Percentiles rank a stretch among this genome's conserved stretches.
These are phyloP conservation scores for Tardiomyces blankii DNA, from an alignment of 1,139 yeast species.

Conservation along the genomic window DNA sequence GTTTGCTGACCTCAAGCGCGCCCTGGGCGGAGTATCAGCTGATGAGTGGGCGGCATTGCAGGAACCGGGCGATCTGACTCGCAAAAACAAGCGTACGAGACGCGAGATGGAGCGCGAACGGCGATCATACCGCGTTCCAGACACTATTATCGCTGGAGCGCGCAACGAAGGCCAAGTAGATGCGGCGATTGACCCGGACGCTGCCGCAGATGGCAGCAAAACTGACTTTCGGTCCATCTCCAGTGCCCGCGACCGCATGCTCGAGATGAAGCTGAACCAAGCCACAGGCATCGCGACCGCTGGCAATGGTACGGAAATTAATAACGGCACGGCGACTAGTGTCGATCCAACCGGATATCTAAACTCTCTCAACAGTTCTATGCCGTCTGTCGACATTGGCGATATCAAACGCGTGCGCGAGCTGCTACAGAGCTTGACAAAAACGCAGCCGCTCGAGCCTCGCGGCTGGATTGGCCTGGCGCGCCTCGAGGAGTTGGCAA, in stretches of 20 bases:
- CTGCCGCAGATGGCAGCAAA: not conserved
- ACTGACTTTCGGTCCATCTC: conserved; percentile 1
- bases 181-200: not conserved
- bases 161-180: not conserved
- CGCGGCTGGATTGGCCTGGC: conserved; percentile 88
- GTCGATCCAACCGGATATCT: conserved; percentile 6
- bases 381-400: conserved; percentile 25
- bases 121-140: conserved; percentile 71
- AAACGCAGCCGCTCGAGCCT: conserved; percentile 62
- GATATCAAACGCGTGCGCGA: conserved; percentile 50
- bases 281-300: conserved; percentile 6
- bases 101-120: conserved; percentile 51
- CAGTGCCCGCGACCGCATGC: not conserved
- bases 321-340: conserved; percentile 27
- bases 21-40: conserved; percentile 44
- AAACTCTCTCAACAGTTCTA: too few relatives aligned
- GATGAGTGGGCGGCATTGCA: conserved; percentile 80
- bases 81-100: conserved; percentile 63
- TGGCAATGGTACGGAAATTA: conserved; percentile 30
- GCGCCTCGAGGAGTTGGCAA: conserved; percentile 58
- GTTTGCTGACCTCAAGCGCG: conserved; percentile 47
- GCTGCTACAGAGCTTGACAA: conserved; percentile 57
- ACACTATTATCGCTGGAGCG: not conserved
- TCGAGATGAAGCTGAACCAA: not conserved
- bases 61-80: conserved; percentile 81